Conservation (phyloP, 2,329 filamentous ascomycete species). For the Trichoderma atroviride region DNA sequence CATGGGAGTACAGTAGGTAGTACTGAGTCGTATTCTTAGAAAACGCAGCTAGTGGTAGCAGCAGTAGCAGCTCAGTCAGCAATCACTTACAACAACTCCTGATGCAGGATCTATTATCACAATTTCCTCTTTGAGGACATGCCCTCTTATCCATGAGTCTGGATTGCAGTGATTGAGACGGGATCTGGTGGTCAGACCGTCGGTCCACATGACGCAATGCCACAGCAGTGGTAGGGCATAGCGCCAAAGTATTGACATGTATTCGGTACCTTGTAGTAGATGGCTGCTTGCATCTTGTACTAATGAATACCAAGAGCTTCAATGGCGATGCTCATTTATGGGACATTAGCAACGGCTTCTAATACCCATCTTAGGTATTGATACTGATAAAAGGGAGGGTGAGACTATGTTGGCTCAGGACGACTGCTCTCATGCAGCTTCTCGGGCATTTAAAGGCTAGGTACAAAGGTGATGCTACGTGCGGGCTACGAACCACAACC, state of each 20-base stretch:
- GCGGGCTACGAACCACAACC: not conserved
- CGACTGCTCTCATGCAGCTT: not conserved
- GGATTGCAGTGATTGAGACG: not conserved
- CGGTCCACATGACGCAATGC: slow-evolving; percentile 12
- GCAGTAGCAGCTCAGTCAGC: not conserved
- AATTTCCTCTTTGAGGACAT: not conserved
- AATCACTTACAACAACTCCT: not conserved
- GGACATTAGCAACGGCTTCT: not conserved
- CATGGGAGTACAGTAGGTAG: slow-evolving; percentile 18
- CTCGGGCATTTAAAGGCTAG: not conserved
- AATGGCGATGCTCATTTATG: not conserved
- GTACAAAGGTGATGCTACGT: not conserved
- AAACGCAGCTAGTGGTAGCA: not conserved
- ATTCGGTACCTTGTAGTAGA: not conserved
- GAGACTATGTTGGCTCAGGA: not conserved
- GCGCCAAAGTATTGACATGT: not conserved
- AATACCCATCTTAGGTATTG: not conserved
- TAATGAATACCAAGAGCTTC: not conserved
- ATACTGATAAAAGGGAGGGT: not conserved
- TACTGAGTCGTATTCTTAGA: not conserved
- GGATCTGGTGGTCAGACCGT: slow-evolving; percentile 7
- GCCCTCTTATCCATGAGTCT: not conserved
- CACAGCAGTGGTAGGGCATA: not conserved
- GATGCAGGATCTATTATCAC: not conserved
- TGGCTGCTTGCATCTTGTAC: not conserved